Evolutionary conservation across 1,284 basidiomycete species (phyloP), one percentile per base, ranked within the genome.

Genomic region (Paramarasmius palmivorus): DNA sequence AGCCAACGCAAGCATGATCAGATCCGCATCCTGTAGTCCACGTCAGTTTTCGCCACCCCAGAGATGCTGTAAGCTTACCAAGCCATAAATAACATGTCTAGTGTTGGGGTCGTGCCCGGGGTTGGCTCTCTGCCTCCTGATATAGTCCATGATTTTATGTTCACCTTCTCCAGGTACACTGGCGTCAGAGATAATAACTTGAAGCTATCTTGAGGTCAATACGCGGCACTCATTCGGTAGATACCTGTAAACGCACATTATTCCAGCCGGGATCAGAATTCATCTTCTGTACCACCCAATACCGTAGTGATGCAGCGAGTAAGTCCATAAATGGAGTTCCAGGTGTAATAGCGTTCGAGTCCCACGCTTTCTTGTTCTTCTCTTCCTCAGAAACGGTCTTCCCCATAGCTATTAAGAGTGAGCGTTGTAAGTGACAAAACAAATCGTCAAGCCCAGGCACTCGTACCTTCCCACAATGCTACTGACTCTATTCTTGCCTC

Each of bases 61-160:
- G 37, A 20, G 10, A 12, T 37, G 20, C 22, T 51, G 39, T 52
- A n/a, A 20, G 71, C 86, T 57, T 65, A 93, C 92, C 65, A 99
- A 76, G 61, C 97, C 97, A 74, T 99, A 99, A 61, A 99, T 98
- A 59, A 98, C 95, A 69, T 99, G 97, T 41, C 82, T 81, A 3
- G 94, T 98, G 68, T 99, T 99, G 26, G 97, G 89, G 70, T 99
- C 90, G 74, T 98, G 90, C 10, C 88, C 88, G 32, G 86, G 82
- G 65, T 97, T 92, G 45, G 82, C 80, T 47, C 97, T 83, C 65
- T 98, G 95, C 46, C 95, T 82, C 55, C 97, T 82, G 60, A 99
- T 97, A 70, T 86, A 98, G 67, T 99, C 97, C 93, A 99, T 98
- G 62, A 99, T 98, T 77, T 99, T 99, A 75, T 99, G 97, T 71